phyloP scores from a whole-genome alignment of 192 early-diverging fungal species.

The Gamsiella multidivaricata region DNA sequence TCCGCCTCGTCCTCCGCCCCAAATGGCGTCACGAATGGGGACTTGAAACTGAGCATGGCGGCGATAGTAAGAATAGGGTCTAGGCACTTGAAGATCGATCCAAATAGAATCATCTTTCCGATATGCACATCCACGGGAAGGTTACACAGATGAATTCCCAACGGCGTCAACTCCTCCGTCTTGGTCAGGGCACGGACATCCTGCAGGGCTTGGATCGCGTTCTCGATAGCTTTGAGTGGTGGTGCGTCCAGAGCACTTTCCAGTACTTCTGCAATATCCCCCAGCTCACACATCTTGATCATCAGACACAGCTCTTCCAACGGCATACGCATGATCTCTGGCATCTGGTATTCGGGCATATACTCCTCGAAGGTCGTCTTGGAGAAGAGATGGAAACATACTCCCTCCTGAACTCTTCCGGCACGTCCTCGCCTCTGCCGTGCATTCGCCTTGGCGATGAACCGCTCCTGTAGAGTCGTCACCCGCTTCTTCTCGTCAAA shows the following conservation, averaged over 20 bases:
- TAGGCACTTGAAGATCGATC: constrained; percentile 77
- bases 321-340: constrained; percentile 86
- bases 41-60: constrained; percentile 70
- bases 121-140: constrained; percentile 84
- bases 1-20: constrained; percentile 63
- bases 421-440: constrained; percentile 84
- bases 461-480: constrained; percentile 70
- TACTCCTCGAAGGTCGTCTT: constrained; percentile 58
- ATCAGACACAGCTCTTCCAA: constrained; percentile 86
- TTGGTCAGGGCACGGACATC: constrained; percentile 62
- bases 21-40: constrained; percentile 67
- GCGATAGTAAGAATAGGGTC: constrained; percentile 82
- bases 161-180: constrained; percentile 70
- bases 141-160: constrained; percentile 75
- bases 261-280: constrained; percentile 69
- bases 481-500: constrained; percentile 72
- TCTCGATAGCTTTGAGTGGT: constrained; percentile 61
- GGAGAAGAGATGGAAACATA: constrained; percentile 81
- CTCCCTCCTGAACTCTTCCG: constrained; percentile 80
- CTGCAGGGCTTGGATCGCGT: constrained; percentile 70
- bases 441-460: constrained; percentile 74
- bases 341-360: constrained; percentile 73
- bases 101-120: constrained; percentile 87
- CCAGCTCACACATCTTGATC: constrained; percentile 72
- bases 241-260: constrained; percentile 78